These are phyloP conservation scores for Fusarium sambucinum DNA, from an alignment of 2,329 filamentous ascomycete species.

Conservation along the genomic window DNA sequence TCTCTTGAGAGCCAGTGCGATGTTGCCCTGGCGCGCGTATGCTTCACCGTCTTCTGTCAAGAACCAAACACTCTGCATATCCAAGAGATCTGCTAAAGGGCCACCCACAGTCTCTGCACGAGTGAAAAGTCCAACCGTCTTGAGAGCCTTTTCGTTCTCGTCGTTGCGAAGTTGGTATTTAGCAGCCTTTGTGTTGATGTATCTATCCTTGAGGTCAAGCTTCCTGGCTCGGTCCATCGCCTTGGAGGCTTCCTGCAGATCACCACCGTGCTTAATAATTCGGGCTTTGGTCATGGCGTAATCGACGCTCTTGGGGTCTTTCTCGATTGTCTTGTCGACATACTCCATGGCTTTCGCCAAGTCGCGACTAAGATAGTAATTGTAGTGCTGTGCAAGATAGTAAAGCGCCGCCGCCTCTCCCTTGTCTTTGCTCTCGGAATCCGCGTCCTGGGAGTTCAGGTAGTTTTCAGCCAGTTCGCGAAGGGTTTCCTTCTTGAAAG, in stretches of 20 bases:
- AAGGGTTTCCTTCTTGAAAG: conserved; percentile 81
- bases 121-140: conserved; percentile 94
- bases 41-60: conserved; percentile 95
- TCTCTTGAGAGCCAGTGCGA: conserved; percentile 89
- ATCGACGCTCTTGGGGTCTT: conserved; percentile 85
- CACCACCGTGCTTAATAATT: conserved; percentile 91
- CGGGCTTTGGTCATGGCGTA: conserved; percentile 96
- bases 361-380: conserved; percentile 89
- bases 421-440: conserved; percentile 61
- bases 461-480: conserved; percentile 84
- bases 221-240: conserved; percentile 89
- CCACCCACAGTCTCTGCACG: conserved; percentile 89
- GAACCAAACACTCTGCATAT: conserved; percentile 99
- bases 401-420: conserved; percentile 87
- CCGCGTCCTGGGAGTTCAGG: conserved; percentile 68
- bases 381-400: conserved; percentile 97
- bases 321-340: conserved; percentile 84
- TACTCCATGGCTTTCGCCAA: conserved; percentile 83
- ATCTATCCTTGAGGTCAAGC: conserved; percentile 89
- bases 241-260: conserved; percentile 82
- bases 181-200: conserved; percentile 98
- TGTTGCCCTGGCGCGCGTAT: conserved; percentile 83
- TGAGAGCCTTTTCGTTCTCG: conserved; percentile 85
- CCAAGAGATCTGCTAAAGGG: conserved; percentile 88
- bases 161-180: conserved; percentile 97